Percentiles rank a stretch among this genome's conserved stretches.
phyloP scores from a whole-genome alignment of 139 green algal genomes.

The Closterium sp. region DNA sequence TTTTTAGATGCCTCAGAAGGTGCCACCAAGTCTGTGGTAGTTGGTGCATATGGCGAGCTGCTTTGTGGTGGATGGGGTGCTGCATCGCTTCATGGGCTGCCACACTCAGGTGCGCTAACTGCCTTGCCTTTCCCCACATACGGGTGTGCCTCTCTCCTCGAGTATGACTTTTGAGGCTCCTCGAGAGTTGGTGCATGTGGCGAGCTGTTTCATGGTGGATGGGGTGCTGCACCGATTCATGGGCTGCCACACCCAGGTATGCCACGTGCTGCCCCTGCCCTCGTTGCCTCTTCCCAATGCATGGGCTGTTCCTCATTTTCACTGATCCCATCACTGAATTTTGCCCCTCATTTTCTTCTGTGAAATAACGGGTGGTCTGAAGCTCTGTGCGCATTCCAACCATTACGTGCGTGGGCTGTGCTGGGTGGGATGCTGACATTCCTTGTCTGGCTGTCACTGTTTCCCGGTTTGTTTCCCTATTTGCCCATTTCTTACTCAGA shows the following conservation, averaged over 20 bases:
- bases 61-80: constrained; percentile 1
- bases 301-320: no score
- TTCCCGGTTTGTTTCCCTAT: not conserved
- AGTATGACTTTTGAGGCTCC: no score
- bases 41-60: constrained; percentile 8
- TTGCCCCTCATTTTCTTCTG: not conserved
- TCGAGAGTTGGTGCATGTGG: constrained; percentile 14
- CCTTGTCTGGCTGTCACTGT: not conserved
- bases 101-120: no score
- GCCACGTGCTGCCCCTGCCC: no score
- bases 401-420: not conserved
- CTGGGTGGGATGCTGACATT: not conserved
- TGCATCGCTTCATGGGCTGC: constrained; percentile 33
- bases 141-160: no score
- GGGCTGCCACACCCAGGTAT: not conserved
- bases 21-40: not conserved
- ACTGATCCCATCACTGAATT: no score
- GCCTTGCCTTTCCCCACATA: no score
- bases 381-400: not conserved
- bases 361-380: not conserved
- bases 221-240: constrained; percentile 23
- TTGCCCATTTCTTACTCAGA: not conserved
- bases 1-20: no score
- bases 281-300: no score
- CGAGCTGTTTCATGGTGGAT: not conserved